Conservation (phyloP, 176 grass and related monocot species). For the Musa itinerans region DNA sequence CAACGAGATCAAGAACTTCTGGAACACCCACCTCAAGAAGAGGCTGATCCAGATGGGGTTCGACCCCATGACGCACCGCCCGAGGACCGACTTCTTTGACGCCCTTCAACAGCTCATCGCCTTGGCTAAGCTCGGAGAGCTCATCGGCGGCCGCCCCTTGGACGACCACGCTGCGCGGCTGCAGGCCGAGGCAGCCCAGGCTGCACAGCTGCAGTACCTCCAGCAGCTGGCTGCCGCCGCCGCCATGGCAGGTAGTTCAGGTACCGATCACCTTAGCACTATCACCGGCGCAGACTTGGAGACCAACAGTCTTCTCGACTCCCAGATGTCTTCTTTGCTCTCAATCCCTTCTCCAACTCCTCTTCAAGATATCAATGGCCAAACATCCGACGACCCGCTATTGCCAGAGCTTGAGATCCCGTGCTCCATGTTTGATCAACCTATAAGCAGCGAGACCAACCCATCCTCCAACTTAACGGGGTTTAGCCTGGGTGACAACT, state of each 20-base stretch:
- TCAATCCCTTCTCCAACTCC: background rate
- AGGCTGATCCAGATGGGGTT: constrained; percentile 6
- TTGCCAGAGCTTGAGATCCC: constrained; percentile 26
- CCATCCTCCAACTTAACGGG: constrained; percentile 11
- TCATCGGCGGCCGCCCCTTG: background rate
- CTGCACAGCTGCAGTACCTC: constrained; percentile 43
- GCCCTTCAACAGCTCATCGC: constrained; percentile 1
- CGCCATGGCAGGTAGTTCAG: constrained; percentile 25
- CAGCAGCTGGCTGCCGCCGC: constrained; percentile 64
- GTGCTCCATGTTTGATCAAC: constrained; percentile 27
- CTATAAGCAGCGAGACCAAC: constrained; percentile 30
- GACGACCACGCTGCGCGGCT: constrained; percentile 5
- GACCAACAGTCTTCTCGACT: constrained; percentile 13
- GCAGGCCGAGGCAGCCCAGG: background rate
- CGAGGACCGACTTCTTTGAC: constrained; percentile 4
- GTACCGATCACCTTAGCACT: constrained; percentile 14
- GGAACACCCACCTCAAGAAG: constrained; percentile 19
- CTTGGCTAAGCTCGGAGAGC: background rate
- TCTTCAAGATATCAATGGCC: constrained; percentile 7
- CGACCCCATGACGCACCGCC: constrained; percentile 10
- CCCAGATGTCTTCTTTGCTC: constrained; percentile 16
- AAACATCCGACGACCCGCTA: constrained; percentile 5
- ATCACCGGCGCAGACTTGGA: constrained; percentile 8
- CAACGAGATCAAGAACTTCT: constrained; percentile 21
- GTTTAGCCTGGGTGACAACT: constrained; percentile 7